Evolutionary conservation across 495 filamentous ascomycete genomes (phyloP).

Genomic region (Pseudomonodictys pantanalensis): DNA sequence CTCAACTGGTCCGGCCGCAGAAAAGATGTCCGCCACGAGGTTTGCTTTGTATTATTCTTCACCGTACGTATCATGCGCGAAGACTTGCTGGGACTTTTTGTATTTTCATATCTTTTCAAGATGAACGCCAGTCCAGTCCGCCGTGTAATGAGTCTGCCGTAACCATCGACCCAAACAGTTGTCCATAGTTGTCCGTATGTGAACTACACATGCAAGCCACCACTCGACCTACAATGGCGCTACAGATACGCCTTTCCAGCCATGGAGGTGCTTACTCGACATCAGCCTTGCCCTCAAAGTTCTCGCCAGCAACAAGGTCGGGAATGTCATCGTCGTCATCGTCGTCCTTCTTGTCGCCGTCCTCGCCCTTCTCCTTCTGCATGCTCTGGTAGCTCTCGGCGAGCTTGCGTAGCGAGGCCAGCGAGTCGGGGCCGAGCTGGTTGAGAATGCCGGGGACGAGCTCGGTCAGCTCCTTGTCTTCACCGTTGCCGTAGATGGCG

Average conservation of each 20-base stretch:
- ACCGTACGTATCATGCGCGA: too few relatives aligned
- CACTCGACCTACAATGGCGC: background rate
- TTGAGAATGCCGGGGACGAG: slow-evolving; percentile 99
- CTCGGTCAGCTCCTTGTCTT: slow-evolving; percentile 99
- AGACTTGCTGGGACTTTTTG: slow-evolving; percentile 20
- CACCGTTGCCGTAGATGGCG: slow-evolving; percentile 97
- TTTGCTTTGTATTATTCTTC: too few relatives aligned
- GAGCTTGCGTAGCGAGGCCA: slow-evolving; percentile 96
- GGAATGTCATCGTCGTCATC: slow-evolving; percentile 86
- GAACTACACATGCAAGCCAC: slow-evolving; percentile 10
- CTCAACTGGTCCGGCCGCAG: too few relatives aligned
- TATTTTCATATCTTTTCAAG: slow-evolving; percentile 27
- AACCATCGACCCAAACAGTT: slow-evolving; percentile 13
- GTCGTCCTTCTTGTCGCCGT: slow-evolving; percentile 67
- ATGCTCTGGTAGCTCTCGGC: slow-evolving; percentile 99
- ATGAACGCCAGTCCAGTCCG: slow-evolving; percentile 30
- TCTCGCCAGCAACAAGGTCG: slow-evolving; percentile 91
- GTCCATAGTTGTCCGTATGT: slow-evolving; percentile 2
- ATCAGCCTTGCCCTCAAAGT: slow-evolving; percentile 79
- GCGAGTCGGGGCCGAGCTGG: slow-evolving; percentile 95
- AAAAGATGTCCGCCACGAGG: too few relatives aligned
- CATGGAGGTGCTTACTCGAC: slow-evolving; percentile 66
- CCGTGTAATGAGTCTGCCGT: slow-evolving; percentile 22
- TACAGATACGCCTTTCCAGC: background rate
- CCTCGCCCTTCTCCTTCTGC: slow-evolving; percentile 86